phyloP scores from a whole-genome alignment of 495 filamentous ascomycete genomes.

The Poronia punctata region DNA sequence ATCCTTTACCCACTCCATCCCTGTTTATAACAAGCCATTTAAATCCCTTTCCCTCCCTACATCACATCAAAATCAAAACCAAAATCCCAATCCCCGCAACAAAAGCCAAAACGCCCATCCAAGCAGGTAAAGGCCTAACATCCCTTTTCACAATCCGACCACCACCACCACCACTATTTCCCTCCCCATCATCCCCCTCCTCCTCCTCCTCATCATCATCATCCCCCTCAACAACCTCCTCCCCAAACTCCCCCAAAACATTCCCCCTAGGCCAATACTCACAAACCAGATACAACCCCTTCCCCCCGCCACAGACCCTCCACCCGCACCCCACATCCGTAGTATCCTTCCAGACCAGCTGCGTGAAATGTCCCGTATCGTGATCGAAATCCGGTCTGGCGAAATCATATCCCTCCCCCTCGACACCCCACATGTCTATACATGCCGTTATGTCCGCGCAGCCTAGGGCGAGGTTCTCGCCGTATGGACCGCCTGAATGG shows the following conservation, averaged over 20 bases:
- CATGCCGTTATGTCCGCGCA: conserved; percentile 53
- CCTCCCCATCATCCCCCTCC: not conserved
- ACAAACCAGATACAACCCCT: conserved; percentile 71
- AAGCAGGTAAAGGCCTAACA: no score
- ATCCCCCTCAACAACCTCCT: conserved; percentile 38
- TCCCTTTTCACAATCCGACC: no score
- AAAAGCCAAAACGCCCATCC: no score
- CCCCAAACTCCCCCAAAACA: conserved; percentile 50
- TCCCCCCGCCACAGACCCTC: conserved; percentile 46
- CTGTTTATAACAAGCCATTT: no score
- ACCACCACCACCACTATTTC: conserved; percentile 2
- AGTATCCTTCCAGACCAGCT: conserved; percentile 73
- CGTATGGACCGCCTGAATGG: conserved; percentile 62
- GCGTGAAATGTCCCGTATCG: conserved; percentile 76
- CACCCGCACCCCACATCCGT: conserved; percentile 63
- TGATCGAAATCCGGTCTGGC: conserved; percentile 47
- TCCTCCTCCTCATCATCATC: not conserved
- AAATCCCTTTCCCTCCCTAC: no score
- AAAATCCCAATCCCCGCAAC: not conserved
- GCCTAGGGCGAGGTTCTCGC: conserved; percentile 72
- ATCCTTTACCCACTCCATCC: no score
- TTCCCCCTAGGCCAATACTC: conserved; percentile 76
- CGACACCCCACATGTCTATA: conserved; percentile 63
- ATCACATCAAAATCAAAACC: no score
- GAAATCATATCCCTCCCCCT: conserved; percentile 55